phyloP scores from a whole-genome alignment of 2,329 filamentous ascomycete genomes.

The Aspergillus piperis region DNA sequence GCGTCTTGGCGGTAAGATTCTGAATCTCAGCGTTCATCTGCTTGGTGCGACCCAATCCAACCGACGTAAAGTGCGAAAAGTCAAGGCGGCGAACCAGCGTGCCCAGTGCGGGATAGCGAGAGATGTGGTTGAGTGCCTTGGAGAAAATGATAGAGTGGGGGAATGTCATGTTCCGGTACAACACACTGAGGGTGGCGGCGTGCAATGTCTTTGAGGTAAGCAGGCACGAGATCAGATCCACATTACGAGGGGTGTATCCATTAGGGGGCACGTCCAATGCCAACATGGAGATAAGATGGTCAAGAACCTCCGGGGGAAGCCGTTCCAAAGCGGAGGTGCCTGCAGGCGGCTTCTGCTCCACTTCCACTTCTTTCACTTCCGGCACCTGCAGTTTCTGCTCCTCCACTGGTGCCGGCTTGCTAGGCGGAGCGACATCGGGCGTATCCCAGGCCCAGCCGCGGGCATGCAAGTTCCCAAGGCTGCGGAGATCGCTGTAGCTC shows the following conservation, averaged over 20 bases:
- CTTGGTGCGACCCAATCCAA: conserved; percentile 72
- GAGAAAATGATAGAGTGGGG: conserved; percentile 81
- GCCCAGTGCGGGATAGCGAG: conserved; percentile 67
- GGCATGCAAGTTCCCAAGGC: conserved; percentile 36
- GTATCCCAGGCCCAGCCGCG: conserved; percentile 48
- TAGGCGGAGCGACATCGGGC: conserved; percentile 16
- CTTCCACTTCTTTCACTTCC: conserved; percentile 8
- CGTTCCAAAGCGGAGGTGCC: conserved; percentile 61
- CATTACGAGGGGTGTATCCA: conserved; percentile 72
- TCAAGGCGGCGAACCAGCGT: conserved; percentile 76
- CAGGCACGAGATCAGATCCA: conserved; percentile 74
- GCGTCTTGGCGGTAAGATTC: conserved; percentile 73
- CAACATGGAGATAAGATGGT: conserved; percentile 72
- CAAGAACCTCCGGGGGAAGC: conserved; percentile 69
- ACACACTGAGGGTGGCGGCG: conserved; percentile 69
- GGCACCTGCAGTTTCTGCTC: conserved; percentile 15
- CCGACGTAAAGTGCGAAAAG: conserved; percentile 83
- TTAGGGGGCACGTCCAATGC: conserved; percentile 74
- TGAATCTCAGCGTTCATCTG: conserved; percentile 73
- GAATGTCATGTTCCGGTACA: conserved; percentile 79
- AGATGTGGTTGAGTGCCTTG: conserved; percentile 73
- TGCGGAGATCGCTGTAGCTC: conserved; percentile 47
- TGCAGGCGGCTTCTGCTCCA: conserved; percentile 24
- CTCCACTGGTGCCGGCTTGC: conserved; percentile 19
- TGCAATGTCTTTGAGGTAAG: conserved; percentile 75